Evolutionary conservation across 345 rosid species (phyloP).

Genomic region (Pugionium dolabratum): DNA sequence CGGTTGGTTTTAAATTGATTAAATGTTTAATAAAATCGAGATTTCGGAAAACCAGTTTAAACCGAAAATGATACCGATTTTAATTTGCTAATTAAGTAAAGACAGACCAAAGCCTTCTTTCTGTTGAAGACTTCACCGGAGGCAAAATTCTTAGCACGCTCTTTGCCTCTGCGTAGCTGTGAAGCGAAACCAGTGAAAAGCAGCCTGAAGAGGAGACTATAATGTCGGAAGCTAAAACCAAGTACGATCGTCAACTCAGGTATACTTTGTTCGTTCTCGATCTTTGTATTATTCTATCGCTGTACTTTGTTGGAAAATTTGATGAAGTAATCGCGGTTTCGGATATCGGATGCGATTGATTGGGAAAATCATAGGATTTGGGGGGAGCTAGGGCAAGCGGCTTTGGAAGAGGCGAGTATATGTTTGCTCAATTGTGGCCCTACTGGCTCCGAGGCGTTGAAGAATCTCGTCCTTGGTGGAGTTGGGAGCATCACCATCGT

Average conservation of each 20-base stretch:
- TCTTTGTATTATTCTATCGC: background rate
- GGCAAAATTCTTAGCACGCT: background rate
- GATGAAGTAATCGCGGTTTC: slow-evolving; percentile 2
- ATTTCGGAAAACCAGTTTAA: too few relatives aligned
- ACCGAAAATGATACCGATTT: too few relatives aligned
- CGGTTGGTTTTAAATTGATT: background rate
- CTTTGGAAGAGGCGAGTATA: slow-evolving; percentile 82
- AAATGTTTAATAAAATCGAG: too few relatives aligned
- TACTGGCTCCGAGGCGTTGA: slow-evolving; percentile 93
- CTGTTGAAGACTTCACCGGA: background rate
- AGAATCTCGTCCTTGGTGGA: slow-evolving; percentile 96
- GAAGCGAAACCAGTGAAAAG: slow-evolving; percentile 23
- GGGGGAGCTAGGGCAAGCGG: slow-evolving; percentile 95
- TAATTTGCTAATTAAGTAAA: too few relatives aligned
- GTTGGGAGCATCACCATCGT: slow-evolving; percentile 88
- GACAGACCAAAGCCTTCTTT: too few relatives aligned
- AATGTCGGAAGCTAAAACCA: slow-evolving; percentile 82
- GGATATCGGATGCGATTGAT: background rate
- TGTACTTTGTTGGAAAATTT: background rate
- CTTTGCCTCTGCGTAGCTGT: slow-evolving; percentile 27
- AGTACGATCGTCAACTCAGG: slow-evolving; percentile 99
- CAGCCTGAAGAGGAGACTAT: slow-evolving; percentile 27
- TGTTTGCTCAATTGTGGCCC: slow-evolving; percentile 98
- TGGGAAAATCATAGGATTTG: slow-evolving; percentile 63
- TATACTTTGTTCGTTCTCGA: slow-evolving; percentile 14